Conservation (phyloP, 768 basidiomycete species). For the Boletus rex-veris region DNA sequence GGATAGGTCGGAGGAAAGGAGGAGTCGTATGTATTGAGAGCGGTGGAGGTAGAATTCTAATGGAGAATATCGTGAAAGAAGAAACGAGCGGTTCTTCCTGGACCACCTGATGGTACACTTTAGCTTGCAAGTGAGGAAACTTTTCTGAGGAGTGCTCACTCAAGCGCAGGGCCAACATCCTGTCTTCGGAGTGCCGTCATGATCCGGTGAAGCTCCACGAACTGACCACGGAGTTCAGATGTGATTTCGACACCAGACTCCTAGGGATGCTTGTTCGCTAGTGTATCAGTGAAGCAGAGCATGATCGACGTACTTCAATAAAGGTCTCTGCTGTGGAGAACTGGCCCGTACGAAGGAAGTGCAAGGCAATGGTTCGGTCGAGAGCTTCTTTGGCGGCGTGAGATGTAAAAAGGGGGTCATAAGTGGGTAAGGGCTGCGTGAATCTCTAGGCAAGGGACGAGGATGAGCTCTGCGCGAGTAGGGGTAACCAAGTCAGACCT, state of each 20-base stretch:
- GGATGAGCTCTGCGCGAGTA: neutral
- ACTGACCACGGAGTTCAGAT: constrained; percentile 48
- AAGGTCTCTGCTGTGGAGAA: constrained; percentile 76
- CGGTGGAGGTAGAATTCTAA: constrained; percentile 90
- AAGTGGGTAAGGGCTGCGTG: constrained; percentile 57
- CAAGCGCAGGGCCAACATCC: constrained; percentile 74
- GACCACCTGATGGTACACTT: constrained; percentile 65
- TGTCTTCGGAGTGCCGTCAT: constrained; percentile 60
- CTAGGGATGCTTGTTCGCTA: constrained; percentile 33
- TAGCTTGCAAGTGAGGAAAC: neutral
- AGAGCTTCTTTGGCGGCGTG: constrained; percentile 55
- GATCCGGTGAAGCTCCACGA: constrained; percentile 70
- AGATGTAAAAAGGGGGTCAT: constrained; percentile 64
- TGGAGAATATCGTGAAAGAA: constrained; percentile 67
- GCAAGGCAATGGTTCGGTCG: constrained; percentile 67
- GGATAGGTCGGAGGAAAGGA: constrained; percentile 60
- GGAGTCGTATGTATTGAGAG: constrained; percentile 81
- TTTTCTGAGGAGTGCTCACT: constrained; percentile 41
- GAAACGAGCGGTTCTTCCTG: constrained; percentile 57
- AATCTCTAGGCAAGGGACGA: constrained; percentile 47
- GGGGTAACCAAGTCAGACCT: constrained; percentile 48
- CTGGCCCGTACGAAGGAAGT: constrained; percentile 78
- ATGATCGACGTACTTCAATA: constrained; percentile 49
- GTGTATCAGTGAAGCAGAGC: neutral
- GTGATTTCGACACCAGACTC: constrained; percentile 64